Percentiles rank a stretch among this genome's conserved stretches.
Conservation (phyloP, 768 basidiomycete genomes). For the Tricholoma matsutake region DNA sequence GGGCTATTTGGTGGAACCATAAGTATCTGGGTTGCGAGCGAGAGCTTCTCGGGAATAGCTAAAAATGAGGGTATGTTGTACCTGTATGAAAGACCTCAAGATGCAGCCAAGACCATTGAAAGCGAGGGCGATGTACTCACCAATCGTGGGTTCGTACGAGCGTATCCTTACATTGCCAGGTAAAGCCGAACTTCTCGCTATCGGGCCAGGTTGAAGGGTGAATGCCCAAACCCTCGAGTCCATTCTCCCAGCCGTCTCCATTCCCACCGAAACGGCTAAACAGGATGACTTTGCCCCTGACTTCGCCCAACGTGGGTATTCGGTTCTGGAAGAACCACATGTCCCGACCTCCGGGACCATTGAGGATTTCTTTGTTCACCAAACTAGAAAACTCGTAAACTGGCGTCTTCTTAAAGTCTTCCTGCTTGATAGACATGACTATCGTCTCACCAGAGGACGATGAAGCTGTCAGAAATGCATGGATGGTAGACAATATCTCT, state of each 20-base stretch:
- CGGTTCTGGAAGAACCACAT: slow-evolving; percentile 86
- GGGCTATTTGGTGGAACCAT: slow-evolving; percentile 33
- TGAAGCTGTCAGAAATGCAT: slow-evolving; percentile 60
- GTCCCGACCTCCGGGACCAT: slow-evolving; percentile 47
- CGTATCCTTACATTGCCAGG: slow-evolving; percentile 72
- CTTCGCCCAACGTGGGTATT: slow-evolving; percentile 79
- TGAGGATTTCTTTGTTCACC: slow-evolving; percentile 62
- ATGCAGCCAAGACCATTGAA: not conserved
- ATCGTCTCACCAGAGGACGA: slow-evolving; percentile 65
- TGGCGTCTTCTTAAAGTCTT: slow-evolving; percentile 55
- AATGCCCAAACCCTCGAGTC: slow-evolving; percentile 75
- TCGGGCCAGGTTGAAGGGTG: slow-evolving; percentile 88
- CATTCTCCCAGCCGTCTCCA: slow-evolving; percentile 66
- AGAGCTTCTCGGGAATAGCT: slow-evolving; percentile 79
- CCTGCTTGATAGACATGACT: slow-evolving; percentile 88
- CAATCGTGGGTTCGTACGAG: slow-evolving; percentile 82
- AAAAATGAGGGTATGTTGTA: slow-evolving; percentile 79
- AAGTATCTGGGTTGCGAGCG: slow-evolving; percentile 53
- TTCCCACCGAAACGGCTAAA: slow-evolving; percentile 82
- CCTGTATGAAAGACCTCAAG: slow-evolving; percentile 39
- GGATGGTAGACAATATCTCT: slow-evolving; percentile 57
- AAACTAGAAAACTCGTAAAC: slow-evolving; percentile 54
- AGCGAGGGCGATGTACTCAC: slow-evolving; percentile 36
- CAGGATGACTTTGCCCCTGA: slow-evolving; percentile 80
- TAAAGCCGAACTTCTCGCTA: slow-evolving; percentile 66